Percentiles rank a stretch among this genome's conserved stretches.
Conservation (phyloP, 208 protist species). For the Lotmaria passim region DNA sequence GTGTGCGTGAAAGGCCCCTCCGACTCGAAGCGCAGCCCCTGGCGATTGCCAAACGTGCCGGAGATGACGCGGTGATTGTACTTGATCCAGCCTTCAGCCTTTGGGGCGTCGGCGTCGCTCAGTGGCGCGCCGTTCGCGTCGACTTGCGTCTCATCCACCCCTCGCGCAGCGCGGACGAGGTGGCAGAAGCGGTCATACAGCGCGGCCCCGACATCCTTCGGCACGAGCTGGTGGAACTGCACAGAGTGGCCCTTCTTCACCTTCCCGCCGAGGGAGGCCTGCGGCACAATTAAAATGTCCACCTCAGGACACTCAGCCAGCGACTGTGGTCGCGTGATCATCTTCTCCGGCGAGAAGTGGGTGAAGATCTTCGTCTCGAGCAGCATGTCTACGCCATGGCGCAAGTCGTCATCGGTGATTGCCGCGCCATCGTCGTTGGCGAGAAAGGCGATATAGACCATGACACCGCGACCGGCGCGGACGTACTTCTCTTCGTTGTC, state of each 20-base stretch:
- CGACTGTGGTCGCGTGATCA: constrained; percentile 49
- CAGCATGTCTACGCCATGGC: constrained; percentile 52
- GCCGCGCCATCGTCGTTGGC: constrained; percentile 6
- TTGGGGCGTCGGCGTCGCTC: constrained; percentile 7
- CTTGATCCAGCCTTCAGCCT: constrained; percentile 40
- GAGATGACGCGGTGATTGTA: constrained; percentile 62
- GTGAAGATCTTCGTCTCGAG: constrained; percentile 81
- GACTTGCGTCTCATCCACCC: constrained; percentile 46
- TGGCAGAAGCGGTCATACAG: constrained; percentile 74
- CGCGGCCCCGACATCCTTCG: constrained; percentile 52
- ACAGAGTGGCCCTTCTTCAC: constrained; percentile 78
- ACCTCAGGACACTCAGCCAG: constrained; percentile 52
- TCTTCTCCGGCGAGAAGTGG: constrained; percentile 55
- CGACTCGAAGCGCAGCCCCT: constrained; percentile 75
- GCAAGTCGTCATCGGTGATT: constrained; percentile 54
- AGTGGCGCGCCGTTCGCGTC: constrained; percentile 60
- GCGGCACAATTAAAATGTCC: constrained; percentile 86
- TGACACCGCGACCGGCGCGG: constrained; percentile 55
- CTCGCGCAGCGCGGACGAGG: constrained; percentile 53
- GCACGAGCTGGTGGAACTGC: constrained; percentile 82
- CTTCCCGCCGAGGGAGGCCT: constrained; percentile 88
- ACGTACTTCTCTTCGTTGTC: constrained; percentile 77
- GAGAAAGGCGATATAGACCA: constrained; percentile 85
- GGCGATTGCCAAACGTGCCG: constrained; percentile 87
- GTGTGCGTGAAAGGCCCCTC: constrained; percentile 85